Evolutionary conservation across 805 yeast species (phyloP).

Genomic region (Candida parachauliodes): DNA sequence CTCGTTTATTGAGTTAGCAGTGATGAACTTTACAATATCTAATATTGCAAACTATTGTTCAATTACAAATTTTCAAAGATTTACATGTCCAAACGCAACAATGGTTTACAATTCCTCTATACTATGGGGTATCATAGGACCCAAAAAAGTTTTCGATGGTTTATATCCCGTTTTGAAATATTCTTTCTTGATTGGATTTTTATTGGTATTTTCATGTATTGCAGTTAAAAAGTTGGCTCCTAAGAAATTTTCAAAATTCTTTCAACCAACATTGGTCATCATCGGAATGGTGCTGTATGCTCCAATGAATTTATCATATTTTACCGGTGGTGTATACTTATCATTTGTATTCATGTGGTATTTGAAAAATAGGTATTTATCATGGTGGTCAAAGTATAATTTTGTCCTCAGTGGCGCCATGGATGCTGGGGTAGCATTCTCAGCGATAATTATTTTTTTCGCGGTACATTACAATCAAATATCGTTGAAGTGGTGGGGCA

Average conservation of each 20-base stretch:
- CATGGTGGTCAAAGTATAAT: constrained; percentile 68
- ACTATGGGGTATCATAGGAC: constrained; percentile 51
- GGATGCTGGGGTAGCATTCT: constrained; percentile 54
- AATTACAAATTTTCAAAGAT: constrained; percentile 18
- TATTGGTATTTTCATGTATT: constrained; percentile 17
- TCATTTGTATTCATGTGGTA: constrained; percentile 51
- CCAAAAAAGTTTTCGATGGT: constrained; percentile 49
- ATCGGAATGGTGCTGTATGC: constrained; percentile 42
- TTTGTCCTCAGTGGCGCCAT: constrained; percentile 52
- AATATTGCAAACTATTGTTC: constrained; percentile 18
- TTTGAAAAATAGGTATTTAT: constrained; percentile 39
- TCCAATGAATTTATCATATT: constrained; percentile 43
- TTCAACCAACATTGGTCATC: constrained; percentile 50
- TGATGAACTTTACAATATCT: constrained; percentile 17
- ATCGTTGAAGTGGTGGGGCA: constrained; percentile 61
- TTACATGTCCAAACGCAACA: constrained; percentile 21
- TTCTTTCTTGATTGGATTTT: constrained; percentile 51
- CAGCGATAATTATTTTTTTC: constrained; percentile 54
- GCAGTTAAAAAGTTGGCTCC: constrained; percentile 17
- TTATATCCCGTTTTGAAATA: constrained; percentile 47
- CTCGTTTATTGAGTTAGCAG: constrained; percentile 20
- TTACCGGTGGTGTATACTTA: constrained; percentile 52
- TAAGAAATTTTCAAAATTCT: constrained; percentile 14
- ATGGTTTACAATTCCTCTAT: constrained; percentile 46
- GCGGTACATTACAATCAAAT: constrained; percentile 43